These are phyloP conservation scores for Leishmania major DNA, from an alignment of 208 protist genomes.

Conservation along the genomic window DNA sequence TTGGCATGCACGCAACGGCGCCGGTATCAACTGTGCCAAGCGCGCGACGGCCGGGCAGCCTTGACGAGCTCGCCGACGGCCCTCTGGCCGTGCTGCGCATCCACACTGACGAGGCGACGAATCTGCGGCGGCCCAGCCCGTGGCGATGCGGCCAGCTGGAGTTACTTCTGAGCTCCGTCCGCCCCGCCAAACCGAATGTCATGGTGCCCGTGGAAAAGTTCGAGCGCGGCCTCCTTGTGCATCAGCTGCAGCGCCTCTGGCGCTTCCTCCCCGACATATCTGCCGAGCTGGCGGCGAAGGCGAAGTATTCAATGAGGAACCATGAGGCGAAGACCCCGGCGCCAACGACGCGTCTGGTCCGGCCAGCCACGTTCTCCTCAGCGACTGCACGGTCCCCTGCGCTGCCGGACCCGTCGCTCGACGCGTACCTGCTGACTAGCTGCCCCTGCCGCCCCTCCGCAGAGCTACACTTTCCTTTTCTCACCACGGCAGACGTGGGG, in stretches of 20 bases:
- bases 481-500: slow-evolving; percentile 28
- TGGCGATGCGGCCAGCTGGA: slow-evolving; percentile 43
- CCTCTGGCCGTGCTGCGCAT: slow-evolving; percentile 7
- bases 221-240: slow-evolving; percentile 43
- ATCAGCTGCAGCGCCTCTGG: slow-evolving; percentile 57
- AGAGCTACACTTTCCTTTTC: slow-evolving; percentile 10
- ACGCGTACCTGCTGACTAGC: slow-evolving; percentile 27
- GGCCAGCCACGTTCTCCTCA: background rate
- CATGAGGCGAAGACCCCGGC: background rate
- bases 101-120: background rate
- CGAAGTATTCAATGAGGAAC: background rate
- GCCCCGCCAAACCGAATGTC: slow-evolving; percentile 15
- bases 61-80: slow-evolving; percentile 30
- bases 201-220: slow-evolving; percentile 37
- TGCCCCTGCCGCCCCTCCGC: slow-evolving; percentile 11
- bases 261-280: slow-evolving; percentile 32
- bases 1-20: background rate
- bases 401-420: slow-evolving; percentile 20
- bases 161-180: slow-evolving; percentile 45
- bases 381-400: background rate
- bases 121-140: slow-evolving; percentile 1
- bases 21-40: background rate
- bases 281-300: slow-evolving; percentile 13
- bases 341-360: background rate
- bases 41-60: slow-evolving; percentile 13